Evolutionary conservation across 2,329 filamentous ascomycete species (phyloP), one percentile per base, ranked within the genome.

Genomic region (Aspergillus eucalypticola): DNA sequence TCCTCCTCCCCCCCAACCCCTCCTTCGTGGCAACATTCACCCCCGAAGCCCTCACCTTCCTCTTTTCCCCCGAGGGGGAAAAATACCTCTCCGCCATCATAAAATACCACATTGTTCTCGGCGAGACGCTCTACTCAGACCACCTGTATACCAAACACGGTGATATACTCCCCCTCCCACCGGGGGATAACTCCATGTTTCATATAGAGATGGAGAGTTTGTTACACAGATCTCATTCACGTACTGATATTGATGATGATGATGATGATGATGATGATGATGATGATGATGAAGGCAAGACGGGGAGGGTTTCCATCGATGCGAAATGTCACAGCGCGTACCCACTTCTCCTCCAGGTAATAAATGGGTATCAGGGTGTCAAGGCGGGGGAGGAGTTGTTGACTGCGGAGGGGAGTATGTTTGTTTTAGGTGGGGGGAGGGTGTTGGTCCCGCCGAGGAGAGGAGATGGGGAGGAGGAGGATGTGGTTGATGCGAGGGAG

Each of bases 121-220:
- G 90, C 69, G 83, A 87, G 60, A 93, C 90, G 0, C 78, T 96
- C 0, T 97, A 96, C 81, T 91, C 89, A 5, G 93, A 96, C 71
- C 60, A 66, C 3, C 51, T 70, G 17, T 90, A 88, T 71, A 95
- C 92, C 78, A 82, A 83, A 52, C 69, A 77, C 8, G 78, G 79
- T 0, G 57, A 66, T 56, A 66, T 72, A 5, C 63, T 71, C 19
- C 5, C 32, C 11, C 11, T 35, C 4, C 4, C 32, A 13, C 4
- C 4, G 11, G 2, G 11, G 32, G 32, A 35, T 35, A 2, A 5
- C 6, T 35, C 11, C 7, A 8, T 27, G 7, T 27, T 8, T 13
- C 4, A 15, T 35, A 2, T 35, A 6, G 11, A 15, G 32, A 35
- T 35, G 32, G 32, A 13, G 32, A 35, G 32, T 35, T 6, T 35